These are phyloP conservation scores for Bassia scoparia DNA, from an alignment of 148 eudicot species.

Conservation along the genomic window DNA sequence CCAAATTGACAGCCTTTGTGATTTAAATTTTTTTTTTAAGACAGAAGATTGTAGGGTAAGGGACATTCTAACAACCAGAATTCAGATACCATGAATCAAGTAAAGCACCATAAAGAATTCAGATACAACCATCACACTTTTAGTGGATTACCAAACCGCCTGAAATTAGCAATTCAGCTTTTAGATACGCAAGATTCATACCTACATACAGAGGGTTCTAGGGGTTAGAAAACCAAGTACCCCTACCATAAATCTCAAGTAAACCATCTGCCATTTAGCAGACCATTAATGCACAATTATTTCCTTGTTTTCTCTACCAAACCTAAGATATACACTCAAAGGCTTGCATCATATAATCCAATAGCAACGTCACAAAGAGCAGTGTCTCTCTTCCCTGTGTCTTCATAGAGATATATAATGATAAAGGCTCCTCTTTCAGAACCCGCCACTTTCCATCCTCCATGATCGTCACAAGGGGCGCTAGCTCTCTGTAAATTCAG, in stretches of 20 bases:
- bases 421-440: constrained; percentile 61
- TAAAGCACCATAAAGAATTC: neutral
- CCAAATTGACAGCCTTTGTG: neutral
- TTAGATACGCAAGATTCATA: no score
- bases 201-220: neutral
- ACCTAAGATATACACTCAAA: constrained; percentile 15
- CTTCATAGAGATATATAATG: constrained; percentile 18
- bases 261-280: neutral
- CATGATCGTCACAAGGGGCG: constrained; percentile 84
- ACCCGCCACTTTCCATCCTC: constrained; percentile 93
- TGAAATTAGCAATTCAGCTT: no score
- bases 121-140: neutral
- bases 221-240: neutral
- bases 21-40: neutral
- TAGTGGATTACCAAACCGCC: neutral
- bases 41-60: neutral
- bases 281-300: neutral
- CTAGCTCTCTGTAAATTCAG: constrained; percentile 63
- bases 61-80: neutral
- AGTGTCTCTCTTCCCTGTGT: no score
- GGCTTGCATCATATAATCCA: constrained; percentile 6
- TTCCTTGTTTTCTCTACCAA: neutral
- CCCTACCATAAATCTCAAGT: neutral
- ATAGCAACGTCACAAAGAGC: neutral
- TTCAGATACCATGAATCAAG: neutral